Evolutionary conservation across 208 protist species (phyloP).

Genomic region (Naegleria gruberi): DNA sequence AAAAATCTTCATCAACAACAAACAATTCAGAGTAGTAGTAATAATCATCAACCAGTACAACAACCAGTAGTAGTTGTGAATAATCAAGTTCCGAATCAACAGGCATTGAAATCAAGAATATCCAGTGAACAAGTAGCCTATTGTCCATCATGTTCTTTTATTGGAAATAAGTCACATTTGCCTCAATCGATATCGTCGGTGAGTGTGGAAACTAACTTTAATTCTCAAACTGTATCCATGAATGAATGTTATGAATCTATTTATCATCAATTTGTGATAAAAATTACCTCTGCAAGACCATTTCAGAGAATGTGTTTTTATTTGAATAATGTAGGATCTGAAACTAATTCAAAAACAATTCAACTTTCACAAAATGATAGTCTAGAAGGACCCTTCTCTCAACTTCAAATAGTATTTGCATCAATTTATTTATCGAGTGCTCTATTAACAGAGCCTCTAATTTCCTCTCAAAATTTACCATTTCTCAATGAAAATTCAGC

Average conservation of each 20-base stretch:
- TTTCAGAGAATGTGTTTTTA: not conserved
- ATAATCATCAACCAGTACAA: not conserved
- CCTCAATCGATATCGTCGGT: not conserved
- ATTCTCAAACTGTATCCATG: not conserved
- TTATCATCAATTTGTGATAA: not conserved
- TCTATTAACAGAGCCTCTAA: not conserved
- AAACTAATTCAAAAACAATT: not conserved
- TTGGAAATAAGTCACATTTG: not conserved
- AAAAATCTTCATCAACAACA: not conserved
- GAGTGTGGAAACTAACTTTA: not conserved
- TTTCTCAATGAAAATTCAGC: not conserved
- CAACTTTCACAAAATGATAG: no score
- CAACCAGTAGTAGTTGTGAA: no score
- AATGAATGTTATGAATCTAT: not conserved
- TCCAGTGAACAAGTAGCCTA: not conserved
- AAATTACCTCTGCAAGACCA: not conserved
- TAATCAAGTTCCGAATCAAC: not conserved
- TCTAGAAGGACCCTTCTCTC: not conserved
- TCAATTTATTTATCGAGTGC: not conserved
- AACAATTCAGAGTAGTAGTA: not conserved
- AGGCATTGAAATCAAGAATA: not conserved
- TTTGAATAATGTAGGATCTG: not conserved
- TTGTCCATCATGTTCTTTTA: not conserved
- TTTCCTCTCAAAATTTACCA: not conserved
- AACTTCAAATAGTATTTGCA: not conserved